Base-by-base conservation (phyloP, 2,329 filamentous ascomycete genomes). In the Diaporthe ampelina region DNA sequence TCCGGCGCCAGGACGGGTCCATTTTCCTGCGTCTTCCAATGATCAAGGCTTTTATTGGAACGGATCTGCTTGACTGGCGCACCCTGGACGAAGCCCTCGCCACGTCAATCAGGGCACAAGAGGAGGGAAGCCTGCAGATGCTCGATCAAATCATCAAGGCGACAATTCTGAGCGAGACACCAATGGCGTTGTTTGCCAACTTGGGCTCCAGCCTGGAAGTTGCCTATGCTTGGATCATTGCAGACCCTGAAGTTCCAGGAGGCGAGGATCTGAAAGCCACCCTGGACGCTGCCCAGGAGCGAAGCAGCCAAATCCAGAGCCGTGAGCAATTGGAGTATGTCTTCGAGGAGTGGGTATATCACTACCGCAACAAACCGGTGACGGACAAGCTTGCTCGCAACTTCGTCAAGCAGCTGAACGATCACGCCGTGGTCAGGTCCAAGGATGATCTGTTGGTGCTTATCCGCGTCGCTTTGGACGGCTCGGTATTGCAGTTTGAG, bases 321-420 rank as follows among this genome's bases (percentile, higher is more conserved):
- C 84, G 87, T 40, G 90, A 88, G 29, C 95, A 98, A 82, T 91
- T 97, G 84, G 95, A 97, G 78, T 98, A 99, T 81, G 89, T 98
- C 26, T 98, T 99, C 80, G 95, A 96, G 57, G 97, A 99, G 84
- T 99, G 97, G 97, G 90, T 96, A 37, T 92, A 93, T 75, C 89
- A 98, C 10, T 93, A 89, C 84, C 93, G 93, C 82, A 94, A 95
- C 78, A 89, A 91, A n/a, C 91, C 92, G 77, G 91, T 93, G 5
- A 92, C 93, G 5, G 93, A 95, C 76, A 94, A 93, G 80, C 90
- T 92, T 0, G 88, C 92, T 71, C 86, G 89, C 8, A 90, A 94
- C 1, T 98, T 98, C 83, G 90, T 98, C 59, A 91, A 93, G 79
- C 96, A 98, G 82, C 86, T 98, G 80, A 93, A 96, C 79, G 88